Evolutionary conservation across 306 rosid genomes (phyloP).

Genomic region (Citrullus mucosospermus): DNA sequence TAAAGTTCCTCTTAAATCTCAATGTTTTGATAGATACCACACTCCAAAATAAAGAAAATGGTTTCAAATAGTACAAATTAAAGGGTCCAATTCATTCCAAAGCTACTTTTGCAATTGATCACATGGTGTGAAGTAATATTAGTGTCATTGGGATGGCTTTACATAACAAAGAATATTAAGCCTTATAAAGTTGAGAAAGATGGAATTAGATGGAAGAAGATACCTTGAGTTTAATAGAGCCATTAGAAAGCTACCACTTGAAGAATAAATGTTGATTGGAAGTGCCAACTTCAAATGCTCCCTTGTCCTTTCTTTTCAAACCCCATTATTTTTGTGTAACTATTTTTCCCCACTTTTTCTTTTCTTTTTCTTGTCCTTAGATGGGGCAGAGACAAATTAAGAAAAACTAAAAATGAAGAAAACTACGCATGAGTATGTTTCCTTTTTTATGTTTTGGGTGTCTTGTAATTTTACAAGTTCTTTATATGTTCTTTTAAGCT

Average conservation of each 20-base stretch:
- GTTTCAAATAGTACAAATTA: neutral
- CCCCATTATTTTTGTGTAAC: neutral
- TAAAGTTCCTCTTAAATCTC: neutral
- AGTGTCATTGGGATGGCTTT: neutral
- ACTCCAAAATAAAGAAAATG: neutral
- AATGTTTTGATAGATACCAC: neutral
- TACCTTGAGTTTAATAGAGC: neutral
- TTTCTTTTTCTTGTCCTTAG: neutral
- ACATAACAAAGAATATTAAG: neutral
- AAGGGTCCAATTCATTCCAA: neutral
- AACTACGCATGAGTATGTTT: neutral
- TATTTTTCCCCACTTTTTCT: neutral
- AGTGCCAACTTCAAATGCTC: neutral
- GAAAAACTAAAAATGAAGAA: neutral
- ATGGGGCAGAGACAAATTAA: neutral
- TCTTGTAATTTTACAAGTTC: neutral
- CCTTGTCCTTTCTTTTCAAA: neutral
- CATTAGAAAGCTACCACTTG: neutral
- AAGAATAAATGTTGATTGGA: neutral
- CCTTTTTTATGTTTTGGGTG: neutral
- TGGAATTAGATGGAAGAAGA: neutral
- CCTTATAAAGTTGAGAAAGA: neutral
- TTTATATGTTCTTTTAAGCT: neutral
- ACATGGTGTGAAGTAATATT: neutral
- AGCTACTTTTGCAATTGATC: neutral